phyloP scores from a whole-genome alignment of 306 rosid species.

The Quercus parvula region DNA sequence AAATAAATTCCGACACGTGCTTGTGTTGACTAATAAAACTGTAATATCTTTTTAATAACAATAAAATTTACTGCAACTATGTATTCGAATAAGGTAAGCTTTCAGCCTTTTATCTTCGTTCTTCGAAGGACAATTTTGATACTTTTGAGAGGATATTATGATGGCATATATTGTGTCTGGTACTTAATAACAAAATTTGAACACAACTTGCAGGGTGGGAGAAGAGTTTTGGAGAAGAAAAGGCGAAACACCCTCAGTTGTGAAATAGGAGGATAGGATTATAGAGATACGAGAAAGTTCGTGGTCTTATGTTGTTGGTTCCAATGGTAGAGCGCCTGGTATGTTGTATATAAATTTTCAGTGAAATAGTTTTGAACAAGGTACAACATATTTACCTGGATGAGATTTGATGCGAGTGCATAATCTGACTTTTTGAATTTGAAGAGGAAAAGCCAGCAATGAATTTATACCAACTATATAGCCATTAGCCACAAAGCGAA shows the following conservation, averaged over 20 bases:
- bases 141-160: background rate
- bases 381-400: background rate
- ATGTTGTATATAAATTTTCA: conserved; percentile 31
- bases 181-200: conserved; percentile 2
- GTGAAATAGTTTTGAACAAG: background rate
- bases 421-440: too few relatives aligned
- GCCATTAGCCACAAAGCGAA: too few relatives aligned
- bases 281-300: conserved; percentile 90
- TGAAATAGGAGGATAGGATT: conserved; percentile 86
- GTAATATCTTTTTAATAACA: too few relatives aligned
- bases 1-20: too few relatives aligned
- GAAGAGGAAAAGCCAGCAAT: too few relatives aligned
- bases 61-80: too few relatives aligned
- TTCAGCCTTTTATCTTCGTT: background rate
- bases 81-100: conserved; percentile 24
- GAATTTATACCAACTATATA: too few relatives aligned
- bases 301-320: conserved; percentile 80
- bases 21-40: too few relatives aligned
- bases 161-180: background rate
- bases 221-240: conserved; percentile 95
- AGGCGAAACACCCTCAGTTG: conserved; percentile 67
- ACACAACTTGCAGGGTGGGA: conserved; percentile 58
- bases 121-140: background rate
- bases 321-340: conserved; percentile 80
- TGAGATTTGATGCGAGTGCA: too few relatives aligned